phyloP scores from a whole-genome alignment of 2,329 filamentous ascomycete genomes.

The Anthostomella pinea region DNA sequence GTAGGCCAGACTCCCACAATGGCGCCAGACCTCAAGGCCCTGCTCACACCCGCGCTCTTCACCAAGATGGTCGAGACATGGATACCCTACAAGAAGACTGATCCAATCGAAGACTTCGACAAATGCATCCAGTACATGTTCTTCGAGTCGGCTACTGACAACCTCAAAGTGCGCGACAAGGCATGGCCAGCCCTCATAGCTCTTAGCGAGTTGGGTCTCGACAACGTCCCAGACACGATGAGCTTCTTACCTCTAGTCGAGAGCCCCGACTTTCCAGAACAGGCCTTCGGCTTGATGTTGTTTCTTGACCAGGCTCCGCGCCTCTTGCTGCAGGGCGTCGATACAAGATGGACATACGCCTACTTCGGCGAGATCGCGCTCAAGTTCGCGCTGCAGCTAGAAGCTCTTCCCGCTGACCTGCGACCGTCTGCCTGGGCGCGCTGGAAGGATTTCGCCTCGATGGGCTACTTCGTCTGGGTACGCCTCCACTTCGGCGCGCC shows the following conservation, averaged over 20 bases:
- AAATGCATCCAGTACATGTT: conserved; percentile 10
- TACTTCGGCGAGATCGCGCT: conserved; percentile 27
- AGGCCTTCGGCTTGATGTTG: conserved; percentile 27
- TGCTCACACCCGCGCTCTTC: conserved; percentile 19
- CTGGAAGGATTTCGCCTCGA: conserved; percentile 15
- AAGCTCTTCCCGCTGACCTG: conserved; percentile 10
- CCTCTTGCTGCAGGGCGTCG: conserved; percentile 21
- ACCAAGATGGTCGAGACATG: conserved; percentile 10
- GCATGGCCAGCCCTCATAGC: conserved; percentile 20
- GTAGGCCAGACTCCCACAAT: conserved; percentile 7
- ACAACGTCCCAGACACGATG: conserved; percentile 23
- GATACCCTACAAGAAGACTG: conserved; percentile 14
- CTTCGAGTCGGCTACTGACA: conserved; percentile 4
- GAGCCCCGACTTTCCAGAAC: conserved; percentile 20
- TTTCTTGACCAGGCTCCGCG: conserved; percentile 29
- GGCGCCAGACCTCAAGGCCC: conserved; percentile 5
- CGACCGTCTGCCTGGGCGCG: conserved; percentile 18
- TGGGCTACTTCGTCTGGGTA: conserved; percentile 27
- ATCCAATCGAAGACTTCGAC: conserved; percentile 18
- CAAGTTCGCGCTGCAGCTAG: conserved; percentile 12
- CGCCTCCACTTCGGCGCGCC: conserved; percentile 24
- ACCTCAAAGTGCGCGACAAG: not conserved
- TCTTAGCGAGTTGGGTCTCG: conserved; percentile 22
- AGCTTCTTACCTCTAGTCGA: conserved; percentile 22
- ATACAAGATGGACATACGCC: conserved; percentile 24